These are phyloP conservation scores for Podaxis mareebaensis DNA, from an alignment of 768 basidiomycete species.

Conservation along the genomic window DNA sequence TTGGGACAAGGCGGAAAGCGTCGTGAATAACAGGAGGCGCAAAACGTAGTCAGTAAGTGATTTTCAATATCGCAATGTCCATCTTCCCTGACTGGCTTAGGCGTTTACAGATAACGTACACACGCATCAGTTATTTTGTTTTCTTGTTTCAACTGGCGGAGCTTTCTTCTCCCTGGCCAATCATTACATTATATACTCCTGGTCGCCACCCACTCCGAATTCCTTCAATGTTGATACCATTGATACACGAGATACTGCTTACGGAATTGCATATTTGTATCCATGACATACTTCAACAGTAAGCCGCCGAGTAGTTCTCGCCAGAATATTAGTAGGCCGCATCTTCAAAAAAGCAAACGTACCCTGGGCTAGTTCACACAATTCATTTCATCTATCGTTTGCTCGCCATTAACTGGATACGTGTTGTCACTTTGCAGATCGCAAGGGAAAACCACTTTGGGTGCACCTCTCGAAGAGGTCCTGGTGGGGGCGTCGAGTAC, in stretches of 20 bases:
- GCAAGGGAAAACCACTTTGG: too few relatives aligned
- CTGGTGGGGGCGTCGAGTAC: too few relatives aligned
- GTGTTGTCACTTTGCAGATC: too few relatives aligned
- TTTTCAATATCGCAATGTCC: neutral
- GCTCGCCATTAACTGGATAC: too few relatives aligned
- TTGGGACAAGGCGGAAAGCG: conserved; percentile 8
- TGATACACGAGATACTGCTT: neutral
- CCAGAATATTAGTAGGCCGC: neutral
- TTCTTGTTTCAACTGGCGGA: neutral
- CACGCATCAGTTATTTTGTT: neutral
- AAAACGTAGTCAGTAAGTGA: neutral
- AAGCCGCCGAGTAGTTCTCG: neutral
- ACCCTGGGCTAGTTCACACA: too few relatives aligned
- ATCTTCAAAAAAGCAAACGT: neutral
- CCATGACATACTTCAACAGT: neutral
- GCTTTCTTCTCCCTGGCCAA: neutral
- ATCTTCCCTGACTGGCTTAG: neutral
- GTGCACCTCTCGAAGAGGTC: too few relatives aligned
- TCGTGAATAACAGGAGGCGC: neutral
- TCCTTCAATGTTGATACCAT: neutral
- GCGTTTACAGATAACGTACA: neutral
- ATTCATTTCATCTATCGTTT: too few relatives aligned
- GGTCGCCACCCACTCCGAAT: neutral
- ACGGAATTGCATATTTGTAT: neutral
- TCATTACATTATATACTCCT: neutral